These are phyloP conservation scores for Aegilops umbellulata DNA, from an alignment of 176 grass and related monocot genomes.

Conservation along the genomic window DNA sequence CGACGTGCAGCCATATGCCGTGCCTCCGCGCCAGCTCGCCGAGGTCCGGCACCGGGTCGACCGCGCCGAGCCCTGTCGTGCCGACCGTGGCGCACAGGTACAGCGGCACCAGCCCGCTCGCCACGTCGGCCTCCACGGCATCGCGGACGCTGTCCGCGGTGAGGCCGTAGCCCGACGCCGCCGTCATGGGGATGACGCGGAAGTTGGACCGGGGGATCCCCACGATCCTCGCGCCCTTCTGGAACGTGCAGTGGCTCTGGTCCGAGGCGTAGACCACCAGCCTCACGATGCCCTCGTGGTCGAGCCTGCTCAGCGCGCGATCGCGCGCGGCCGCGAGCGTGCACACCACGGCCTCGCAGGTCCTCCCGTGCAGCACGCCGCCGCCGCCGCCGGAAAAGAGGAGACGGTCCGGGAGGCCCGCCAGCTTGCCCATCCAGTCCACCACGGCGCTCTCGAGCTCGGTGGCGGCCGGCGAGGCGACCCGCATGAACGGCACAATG, in stretches of 20 bases:
- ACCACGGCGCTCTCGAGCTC: background rate
- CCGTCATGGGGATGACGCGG: background rate
- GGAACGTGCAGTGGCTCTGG: background rate
- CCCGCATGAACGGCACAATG: background rate
- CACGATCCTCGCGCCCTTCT: background rate
- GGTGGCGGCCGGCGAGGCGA: background rate
- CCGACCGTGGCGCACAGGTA: background rate
- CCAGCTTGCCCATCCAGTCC: background rate
- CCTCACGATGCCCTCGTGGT: background rate
- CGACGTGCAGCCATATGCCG: background rate
- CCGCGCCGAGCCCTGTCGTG: background rate
- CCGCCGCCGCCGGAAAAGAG: background rate
- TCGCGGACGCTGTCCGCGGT: background rate
- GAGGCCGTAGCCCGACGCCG: background rate
- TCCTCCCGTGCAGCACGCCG: background rate
- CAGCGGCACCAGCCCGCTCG: background rate
- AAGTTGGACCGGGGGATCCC: background rate
- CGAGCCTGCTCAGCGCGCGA: background rate
- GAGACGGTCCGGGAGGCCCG: background rate
- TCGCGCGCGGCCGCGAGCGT: background rate
- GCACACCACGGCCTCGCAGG: background rate
- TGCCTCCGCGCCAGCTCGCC: background rate
- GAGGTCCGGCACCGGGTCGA: background rate
- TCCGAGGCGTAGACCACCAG: background rate
- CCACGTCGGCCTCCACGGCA: background rate